Conservation (phyloP, 2,329 filamentous ascomycete genomes). For the Sarocladium brachiariae region DNA sequence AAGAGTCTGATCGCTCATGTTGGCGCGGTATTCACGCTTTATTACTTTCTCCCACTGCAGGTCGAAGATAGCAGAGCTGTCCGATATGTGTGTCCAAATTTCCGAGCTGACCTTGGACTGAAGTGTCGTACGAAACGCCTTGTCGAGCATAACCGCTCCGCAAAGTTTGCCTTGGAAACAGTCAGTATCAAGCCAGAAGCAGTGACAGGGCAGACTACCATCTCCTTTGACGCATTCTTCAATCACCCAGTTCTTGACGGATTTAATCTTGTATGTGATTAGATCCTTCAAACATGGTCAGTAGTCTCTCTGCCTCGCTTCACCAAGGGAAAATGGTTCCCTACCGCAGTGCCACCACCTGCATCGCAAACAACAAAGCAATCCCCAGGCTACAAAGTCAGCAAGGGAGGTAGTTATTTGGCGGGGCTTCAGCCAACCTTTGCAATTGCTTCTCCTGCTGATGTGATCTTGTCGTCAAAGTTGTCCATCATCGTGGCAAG, state of each 20-base stretch:
- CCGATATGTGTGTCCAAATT: not conserved
- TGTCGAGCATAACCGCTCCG: constrained; percentile 9
- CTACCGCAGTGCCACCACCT: constrained; percentile 30
- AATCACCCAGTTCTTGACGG: constrained; percentile 19
- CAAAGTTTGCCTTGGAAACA: constrained; percentile 1
- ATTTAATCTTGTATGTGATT: constrained; percentile 29
- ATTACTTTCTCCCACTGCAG: constrained; percentile 3
- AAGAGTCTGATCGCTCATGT: not conserved
- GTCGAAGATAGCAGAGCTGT: not conserved
- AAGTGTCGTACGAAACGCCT: not conserved
- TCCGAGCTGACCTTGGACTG: constrained; percentile 9
- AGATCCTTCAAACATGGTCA: constrained; percentile 29
- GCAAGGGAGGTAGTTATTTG: not conserved
- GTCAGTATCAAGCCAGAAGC: not conserved
- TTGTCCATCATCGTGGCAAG: constrained; percentile 28
- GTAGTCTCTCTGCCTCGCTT: not conserved
- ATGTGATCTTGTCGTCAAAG: not conserved
- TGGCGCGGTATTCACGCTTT: not conserved
- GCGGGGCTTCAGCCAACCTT: constrained; percentile 7
- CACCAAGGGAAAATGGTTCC: constrained; percentile 10
- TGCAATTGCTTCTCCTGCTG: not conserved
- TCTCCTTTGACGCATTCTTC: constrained; percentile 31
- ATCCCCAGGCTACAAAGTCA: not conserved
- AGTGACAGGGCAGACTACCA: constrained; percentile 18
- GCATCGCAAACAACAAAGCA: constrained; percentile 28